A percentile compares a stretch with the other conserved stretches of the same genome.
Evolutionary conservation across 371 early-diverging fungal species (phyloP).

Genomic region (Actinomortierella ambigua): DNA sequence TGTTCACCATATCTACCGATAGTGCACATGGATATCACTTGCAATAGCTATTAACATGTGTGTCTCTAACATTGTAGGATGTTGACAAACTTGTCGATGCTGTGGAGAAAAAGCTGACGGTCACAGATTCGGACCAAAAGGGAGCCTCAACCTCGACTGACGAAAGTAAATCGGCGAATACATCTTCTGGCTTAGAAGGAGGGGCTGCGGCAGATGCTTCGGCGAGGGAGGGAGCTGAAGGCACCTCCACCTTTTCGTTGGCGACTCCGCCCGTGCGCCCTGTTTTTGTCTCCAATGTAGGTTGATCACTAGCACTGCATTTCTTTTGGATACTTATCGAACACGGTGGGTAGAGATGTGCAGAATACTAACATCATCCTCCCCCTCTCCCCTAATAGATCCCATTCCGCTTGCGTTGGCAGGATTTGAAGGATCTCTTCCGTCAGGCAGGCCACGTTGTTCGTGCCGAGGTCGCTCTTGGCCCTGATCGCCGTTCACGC

Average conservation of each 20-base stretch:
- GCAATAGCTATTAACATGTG: no score
- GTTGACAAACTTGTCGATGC: conserved; percentile 16
- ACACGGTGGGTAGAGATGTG: no score
- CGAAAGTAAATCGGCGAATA: not conserved
- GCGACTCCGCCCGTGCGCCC: conserved; percentile 20
- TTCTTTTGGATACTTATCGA: not conserved
- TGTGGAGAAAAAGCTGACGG: conserved; percentile 18
- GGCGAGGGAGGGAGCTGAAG: not conserved
- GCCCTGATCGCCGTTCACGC: conserved; percentile 68
- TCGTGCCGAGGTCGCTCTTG: conserved; percentile 75
- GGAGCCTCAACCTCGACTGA: conserved; percentile 5
- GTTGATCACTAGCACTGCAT: conserved; percentile 5
- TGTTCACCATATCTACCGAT: not conserved
- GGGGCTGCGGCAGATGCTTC: not conserved
- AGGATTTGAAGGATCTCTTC: conserved; percentile 85
- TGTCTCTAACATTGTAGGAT: conserved; percentile 6
- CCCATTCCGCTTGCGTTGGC: conserved; percentile 79
- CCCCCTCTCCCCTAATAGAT: conserved; percentile 50
- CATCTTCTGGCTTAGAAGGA: not conserved
- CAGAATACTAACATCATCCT: no score
- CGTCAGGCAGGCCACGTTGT: conserved; percentile 74
- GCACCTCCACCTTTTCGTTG: not conserved
- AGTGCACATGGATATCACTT: no score
- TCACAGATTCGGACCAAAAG: conserved; percentile 7
- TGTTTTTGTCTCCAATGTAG: conserved; percentile 61